A percentile compares a stretch with the other conserved stretches of the same genome.
Conservation (phyloP, 83 land plant species). For the Diphasiastrum complanatum region DNA sequence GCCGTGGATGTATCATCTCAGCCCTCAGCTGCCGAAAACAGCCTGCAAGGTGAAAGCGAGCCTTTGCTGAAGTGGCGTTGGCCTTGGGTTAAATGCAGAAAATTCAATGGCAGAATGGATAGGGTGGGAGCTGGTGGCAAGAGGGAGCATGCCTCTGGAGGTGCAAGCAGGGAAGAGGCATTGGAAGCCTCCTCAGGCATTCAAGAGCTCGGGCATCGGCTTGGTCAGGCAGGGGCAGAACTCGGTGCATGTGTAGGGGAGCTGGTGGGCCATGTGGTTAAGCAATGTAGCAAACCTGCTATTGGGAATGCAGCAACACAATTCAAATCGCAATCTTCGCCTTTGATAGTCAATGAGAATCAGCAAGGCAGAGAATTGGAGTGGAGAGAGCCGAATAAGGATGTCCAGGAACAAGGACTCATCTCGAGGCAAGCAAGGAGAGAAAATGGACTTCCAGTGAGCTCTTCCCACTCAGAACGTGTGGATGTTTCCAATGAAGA, state of each 20-base stretch:
- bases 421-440: neutral
- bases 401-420: neutral
- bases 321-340: neutral
- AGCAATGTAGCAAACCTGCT: slow-evolving; percentile 22
- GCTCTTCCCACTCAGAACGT: neutral
- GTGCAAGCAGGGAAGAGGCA: neutral
- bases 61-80: no score
- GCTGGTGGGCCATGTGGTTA: slow-evolving; percentile 42
- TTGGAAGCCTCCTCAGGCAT: slow-evolving; percentile 30
- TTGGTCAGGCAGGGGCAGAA: slow-evolving; percentile 80
- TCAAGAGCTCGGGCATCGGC: slow-evolving; percentile 44
- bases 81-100: no score
- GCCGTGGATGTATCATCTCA: neutral
- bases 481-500: slow-evolving; percentile 21
- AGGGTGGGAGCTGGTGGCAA: slow-evolving; percentile 21
- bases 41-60: no score
- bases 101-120: no score
- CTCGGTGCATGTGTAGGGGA: slow-evolving; percentile 57
- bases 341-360: neutral
- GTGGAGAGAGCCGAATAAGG: neutral
- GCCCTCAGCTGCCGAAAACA: no score
- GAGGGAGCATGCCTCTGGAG: neutral
- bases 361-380: neutral
- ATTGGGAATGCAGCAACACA: neutral
- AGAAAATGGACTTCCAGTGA: slow-evolving; percentile 4